phyloP scores from a whole-genome alignment of 345 rosid species.

The Eucalyptus decipiens region DNA sequence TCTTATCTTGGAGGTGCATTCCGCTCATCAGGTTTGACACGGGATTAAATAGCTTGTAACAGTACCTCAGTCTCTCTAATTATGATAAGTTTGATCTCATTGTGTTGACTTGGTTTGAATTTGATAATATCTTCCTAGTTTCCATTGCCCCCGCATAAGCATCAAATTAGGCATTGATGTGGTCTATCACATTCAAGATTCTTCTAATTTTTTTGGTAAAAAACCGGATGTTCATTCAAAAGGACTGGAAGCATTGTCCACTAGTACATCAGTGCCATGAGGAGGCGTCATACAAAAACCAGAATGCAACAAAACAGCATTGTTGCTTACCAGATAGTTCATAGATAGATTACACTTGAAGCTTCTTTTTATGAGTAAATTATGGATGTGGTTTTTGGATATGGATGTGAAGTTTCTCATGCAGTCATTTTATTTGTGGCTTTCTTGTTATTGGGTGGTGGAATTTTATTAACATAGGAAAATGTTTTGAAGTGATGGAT shows the following conservation, averaged over 20 bases:
- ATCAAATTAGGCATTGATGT: neutral
- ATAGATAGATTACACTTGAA: neutral
- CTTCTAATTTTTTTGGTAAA: neutral
- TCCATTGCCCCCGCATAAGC: neutral
- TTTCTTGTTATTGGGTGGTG: neutral
- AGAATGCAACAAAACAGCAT: neutral
- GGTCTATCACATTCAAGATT: neutral
- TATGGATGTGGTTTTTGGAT: neutral
- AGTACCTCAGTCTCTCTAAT: constrained; percentile 21
- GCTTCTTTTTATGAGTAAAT: neutral
- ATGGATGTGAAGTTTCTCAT: neutral
- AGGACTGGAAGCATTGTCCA: neutral
- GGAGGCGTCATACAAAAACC: neutral
- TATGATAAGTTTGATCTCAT: neutral
- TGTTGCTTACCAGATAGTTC: neutral
- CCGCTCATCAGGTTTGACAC: constrained; percentile 28
- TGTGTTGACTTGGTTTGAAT: neutral
- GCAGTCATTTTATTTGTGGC: neutral
- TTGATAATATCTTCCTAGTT: neutral
- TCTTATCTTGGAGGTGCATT: constrained; percentile 51
- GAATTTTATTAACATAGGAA: neutral
- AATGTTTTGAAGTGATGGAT: neutral
- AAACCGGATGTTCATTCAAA: neutral
- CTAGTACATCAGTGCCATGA: neutral
- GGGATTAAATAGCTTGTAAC: constrained; percentile 28